Base-by-base conservation (phyloP, 495 filamentous ascomycete species). In the Cenococcum geophilum region DNA sequence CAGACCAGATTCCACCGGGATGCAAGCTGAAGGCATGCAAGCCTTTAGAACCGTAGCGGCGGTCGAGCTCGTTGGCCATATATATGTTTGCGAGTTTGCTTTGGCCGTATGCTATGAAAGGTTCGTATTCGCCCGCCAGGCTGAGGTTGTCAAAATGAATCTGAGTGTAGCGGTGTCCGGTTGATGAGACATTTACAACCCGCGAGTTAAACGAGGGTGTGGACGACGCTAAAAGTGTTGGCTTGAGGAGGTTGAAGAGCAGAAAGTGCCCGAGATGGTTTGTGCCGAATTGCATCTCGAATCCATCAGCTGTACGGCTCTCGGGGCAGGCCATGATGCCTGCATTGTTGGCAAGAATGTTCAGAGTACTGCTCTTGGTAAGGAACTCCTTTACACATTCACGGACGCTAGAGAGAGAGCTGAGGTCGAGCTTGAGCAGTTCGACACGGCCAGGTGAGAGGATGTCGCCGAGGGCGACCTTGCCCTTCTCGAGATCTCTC, bases 351-450 rank as follows among this genome's bases (percentile, higher is more conserved):
- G 66, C 43, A 34, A 69, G 53, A 51, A 69, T 64, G 53, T 69
- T 66, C 6, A 69, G 58, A 36, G 34, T 66, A n/a, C 32, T 48
- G 11, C 73, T 75, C 23, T 77, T 70, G 32, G 57, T 34, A 1
- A 64, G 65, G 43, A 68, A 16, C 40, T 77, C 71, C 21, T 67
- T 66, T 0, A 70, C 77, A 14, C 76, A 77, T 0, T 72, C 71
- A 12, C 79, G 75, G 14, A 82, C 77, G 12, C 72, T 75, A 0
- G 66, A 67, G 1, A 80, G 67, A 3, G 77, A 79, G 48, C 67
- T 72, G 6, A 79, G 72, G 56, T 84, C 78, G 12, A 82, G 67
- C 16, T 71, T 35, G 8, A 82, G 61, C 21, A 76, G 66, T 20
- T 72, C 70, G n/a, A 35, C 12, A n/a, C 43, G 32, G 9, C 42